phyloP scores from a whole-genome alignment of 2,329 filamentous ascomycete species.

The Fusarium lyarnte region DNA sequence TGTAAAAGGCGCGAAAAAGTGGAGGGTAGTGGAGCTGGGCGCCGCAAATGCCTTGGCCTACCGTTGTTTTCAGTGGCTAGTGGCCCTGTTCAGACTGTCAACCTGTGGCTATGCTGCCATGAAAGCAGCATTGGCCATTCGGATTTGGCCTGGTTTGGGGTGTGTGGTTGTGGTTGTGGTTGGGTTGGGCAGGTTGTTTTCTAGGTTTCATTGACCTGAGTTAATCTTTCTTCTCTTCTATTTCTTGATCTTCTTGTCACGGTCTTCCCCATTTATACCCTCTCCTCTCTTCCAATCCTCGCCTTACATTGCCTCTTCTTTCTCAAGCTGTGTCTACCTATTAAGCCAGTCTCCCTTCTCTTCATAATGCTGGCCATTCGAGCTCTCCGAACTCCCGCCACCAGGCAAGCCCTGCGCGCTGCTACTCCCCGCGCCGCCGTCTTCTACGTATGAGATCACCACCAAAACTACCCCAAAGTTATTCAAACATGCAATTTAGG shows the following conservation, averaged over 20 bases:
- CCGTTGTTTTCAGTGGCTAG: conserved; percentile 38
- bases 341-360: conserved; percentile 27
- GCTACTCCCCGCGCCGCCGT: conserved; percentile 67
- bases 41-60: conserved; percentile 26
- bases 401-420: conserved; percentile 80
- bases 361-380: conserved; percentile 84
- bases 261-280: conserved; percentile 25
- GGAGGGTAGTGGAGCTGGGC: conserved; percentile 31
- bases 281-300: conserved; percentile 28
- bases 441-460: conserved; percentile 47
- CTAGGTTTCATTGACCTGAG: conserved; percentile 1
- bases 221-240: conserved; percentile 24
- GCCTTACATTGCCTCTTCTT: conserved; percentile 30
- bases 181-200: conserved; percentile 30
- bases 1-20: conserved; percentile 44
- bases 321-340: conserved; percentile 14
- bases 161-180: conserved; percentile 9
- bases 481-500: conserved; percentile 8
- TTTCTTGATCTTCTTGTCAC: conserved; percentile 28
- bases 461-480: conserved; percentile 18
- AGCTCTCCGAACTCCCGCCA: conserved; percentile 77
- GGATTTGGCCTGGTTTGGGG: conserved; percentile 27
- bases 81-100: conserved; percentile 26
- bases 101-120: conserved; percentile 29
- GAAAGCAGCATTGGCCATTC: conserved; percentile 36